Percentiles rank a stretch among this genome's conserved stretches.
Evolutionary conservation across 208 protist species (phyloP).

Genomic region (Naegleria gruberi): DNA sequence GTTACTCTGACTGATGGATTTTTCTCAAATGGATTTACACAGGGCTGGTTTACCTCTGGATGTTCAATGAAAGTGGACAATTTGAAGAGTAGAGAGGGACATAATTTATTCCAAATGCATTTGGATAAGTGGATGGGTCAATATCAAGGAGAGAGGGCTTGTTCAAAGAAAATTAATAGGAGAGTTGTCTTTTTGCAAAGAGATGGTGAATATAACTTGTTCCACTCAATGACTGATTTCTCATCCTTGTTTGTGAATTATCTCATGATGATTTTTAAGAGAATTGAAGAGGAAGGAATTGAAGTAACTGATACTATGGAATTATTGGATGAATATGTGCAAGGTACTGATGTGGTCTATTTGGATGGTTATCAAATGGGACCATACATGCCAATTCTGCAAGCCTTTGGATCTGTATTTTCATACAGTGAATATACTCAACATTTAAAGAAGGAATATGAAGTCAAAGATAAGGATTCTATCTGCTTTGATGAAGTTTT

Average conservation of each 20-base stretch:
- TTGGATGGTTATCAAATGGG: background rate
- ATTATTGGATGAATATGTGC: background rate
- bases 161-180: background rate
- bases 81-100: too few relatives aligned
- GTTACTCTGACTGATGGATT: background rate
- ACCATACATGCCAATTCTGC: background rate
- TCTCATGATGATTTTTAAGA: background rate
- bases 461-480: background rate
- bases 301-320: background rate
- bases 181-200: background rate
- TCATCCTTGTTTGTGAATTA: background rate
- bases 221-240: background rate
- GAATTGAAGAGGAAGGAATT: background rate
- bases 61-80: background rate
- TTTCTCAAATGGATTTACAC: background rate
- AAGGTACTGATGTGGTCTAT: background rate
- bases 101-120: background rate
- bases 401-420: background rate
- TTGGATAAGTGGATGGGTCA: background rate
- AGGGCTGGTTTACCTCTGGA: background rate
- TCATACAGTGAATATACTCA: background rate
- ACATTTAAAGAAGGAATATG: background rate
- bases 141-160: background rate
- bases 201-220: background rate
- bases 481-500: background rate